These are phyloP conservation scores for Piper longum DNA, from an alignment of 164 flowering plant genomes.

Conservation along the genomic window DNA sequence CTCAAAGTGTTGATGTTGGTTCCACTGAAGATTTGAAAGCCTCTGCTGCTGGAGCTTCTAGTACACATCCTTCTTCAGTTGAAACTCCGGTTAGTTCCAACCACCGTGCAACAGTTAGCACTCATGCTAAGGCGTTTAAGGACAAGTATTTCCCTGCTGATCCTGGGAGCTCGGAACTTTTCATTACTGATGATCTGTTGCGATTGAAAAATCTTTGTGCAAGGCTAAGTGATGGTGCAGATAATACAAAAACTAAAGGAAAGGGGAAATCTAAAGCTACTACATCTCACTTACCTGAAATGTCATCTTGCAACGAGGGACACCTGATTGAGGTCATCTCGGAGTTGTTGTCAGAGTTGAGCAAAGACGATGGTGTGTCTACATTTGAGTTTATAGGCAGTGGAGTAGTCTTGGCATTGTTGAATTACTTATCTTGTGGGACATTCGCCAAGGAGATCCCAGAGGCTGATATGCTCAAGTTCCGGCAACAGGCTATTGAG, in stretches of 20 bases:
- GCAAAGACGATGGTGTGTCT: constrained; percentile 91
- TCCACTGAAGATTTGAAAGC: constrained; percentile 46
- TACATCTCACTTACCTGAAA: constrained; percentile 29
- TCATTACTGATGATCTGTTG: constrained; percentile 78
- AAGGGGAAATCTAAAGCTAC: constrained; percentile 83
- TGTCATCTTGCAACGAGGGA: constrained; percentile 46
- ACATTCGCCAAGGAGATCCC: constrained; percentile 70
- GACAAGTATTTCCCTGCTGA: constrained; percentile 79
- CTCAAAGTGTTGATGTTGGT: constrained; percentile 43
- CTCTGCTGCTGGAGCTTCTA: constrained; percentile 31
- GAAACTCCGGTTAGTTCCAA: constrained; percentile 65
- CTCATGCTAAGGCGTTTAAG: constrained; percentile 63
- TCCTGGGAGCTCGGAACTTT: constrained; percentile 51
- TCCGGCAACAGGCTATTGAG: constrained; percentile 65
- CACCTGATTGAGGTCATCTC: constrained; percentile 46
- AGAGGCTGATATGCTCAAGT: constrained; percentile 52
- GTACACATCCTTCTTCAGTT: constrained; percentile 41
- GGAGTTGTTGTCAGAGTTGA: constrained; percentile 68
- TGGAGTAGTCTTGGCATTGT: constrained; percentile 80
- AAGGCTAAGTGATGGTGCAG: constrained; percentile 52
- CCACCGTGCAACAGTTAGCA: constrained; percentile 65
- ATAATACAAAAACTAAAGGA: constrained; percentile 54
- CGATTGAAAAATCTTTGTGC: constrained; percentile 66
- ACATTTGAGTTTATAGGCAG: constrained; percentile 96
- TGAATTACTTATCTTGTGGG: constrained; percentile 93